Percentiles rank a stretch among this genome's conserved stretches.
Conservation (phyloP, 192 early-diverging fungal species). For the Powellomyces hirtus region DNA sequence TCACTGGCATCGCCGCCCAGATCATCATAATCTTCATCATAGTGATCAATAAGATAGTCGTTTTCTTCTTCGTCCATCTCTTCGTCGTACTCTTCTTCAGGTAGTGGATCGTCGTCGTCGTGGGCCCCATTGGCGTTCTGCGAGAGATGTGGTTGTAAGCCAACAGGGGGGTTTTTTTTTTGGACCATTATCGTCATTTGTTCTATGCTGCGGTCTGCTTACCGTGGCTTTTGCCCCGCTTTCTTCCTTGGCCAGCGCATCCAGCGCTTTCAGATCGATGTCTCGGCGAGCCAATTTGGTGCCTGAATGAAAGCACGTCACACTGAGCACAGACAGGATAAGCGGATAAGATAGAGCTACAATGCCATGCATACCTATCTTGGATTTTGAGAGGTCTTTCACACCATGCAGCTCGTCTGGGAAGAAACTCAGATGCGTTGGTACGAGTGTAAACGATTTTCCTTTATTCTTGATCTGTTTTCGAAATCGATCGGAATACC, state of each 20-base stretch:
- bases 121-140: not conserved
- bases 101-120: conserved; percentile 19
- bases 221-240: not conserved
- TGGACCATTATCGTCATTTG: no score
- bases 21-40: conserved; percentile 23
- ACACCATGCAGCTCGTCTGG: conserved; percentile 24
- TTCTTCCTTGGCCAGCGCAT: conserved; percentile 16
- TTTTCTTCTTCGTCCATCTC: conserved; percentile 23
- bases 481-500: conserved; percentile 19
- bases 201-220: no score
- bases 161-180: no score
- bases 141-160: no score
- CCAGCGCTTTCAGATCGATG: conserved; percentile 14
- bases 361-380: not conserved
- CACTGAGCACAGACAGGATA: not conserved
- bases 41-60: conserved; percentile 21
- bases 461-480: not conserved
- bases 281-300: conserved; percentile 2
- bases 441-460: not conserved
- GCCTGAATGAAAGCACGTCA: not conserved
- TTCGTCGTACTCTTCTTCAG: conserved; percentile 24
- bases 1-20: conserved; percentile 10
- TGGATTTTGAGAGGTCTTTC: conserved; percentile 13
- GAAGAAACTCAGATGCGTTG: conserved; percentile 17
- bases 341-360: no score